Base-by-base conservation (phyloP, 2,329 filamentous ascomycete genomes). In the Pseudodiploospora longispora region DNA sequence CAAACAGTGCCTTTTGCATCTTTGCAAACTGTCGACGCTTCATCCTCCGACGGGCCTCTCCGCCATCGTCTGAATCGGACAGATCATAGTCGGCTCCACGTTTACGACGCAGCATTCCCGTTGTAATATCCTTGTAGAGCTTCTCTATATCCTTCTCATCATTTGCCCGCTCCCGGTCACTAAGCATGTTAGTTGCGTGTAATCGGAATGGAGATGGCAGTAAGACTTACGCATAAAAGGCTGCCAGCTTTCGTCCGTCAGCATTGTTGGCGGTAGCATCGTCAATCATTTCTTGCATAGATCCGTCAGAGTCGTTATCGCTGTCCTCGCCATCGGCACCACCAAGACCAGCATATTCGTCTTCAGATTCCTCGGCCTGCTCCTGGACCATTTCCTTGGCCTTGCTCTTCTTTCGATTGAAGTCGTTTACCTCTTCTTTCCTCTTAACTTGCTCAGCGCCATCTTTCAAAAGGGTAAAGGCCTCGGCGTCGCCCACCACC, bases 301-400 rank as follows among this genome's bases (percentile, higher is more conserved):
- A 75, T 30, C 82, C 82, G 46, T 86, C 80, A 32, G 64, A 66
- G 31, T 83, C 85, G 47, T 87, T 78, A 47, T 89, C 85, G 44
- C 83, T 83, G 51, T 91, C 87, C 53, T 97, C 91, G 48, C 91
- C 90, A 63, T 90, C 91, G 8, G 73, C 84, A 50, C 93, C 93
- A 53, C 93, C 93, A 7, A 98, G 73, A 4, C 93, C 93, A 34
- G 90, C 91, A 61, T 97, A 98, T 63, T 98, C 93, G 60, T 98
- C 93, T 60, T 98, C 94, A 0, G 93, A 98, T 66, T 98, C 93
- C 56, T 95, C 87, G 48, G 93, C 91, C 60, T 95, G 89, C 53
- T 96, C 93, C 52, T 97, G 80, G 33, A 98, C 75, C 76, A 95
- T 86, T 27, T 84, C 82, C 57, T 82, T 89, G 1, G 90, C 91